A percentile compares a stretch with the other conserved stretches of the same genome.
Conservation (phyloP, 257 asterid genomes). For the Ocimum tenuiflorum region DNA sequence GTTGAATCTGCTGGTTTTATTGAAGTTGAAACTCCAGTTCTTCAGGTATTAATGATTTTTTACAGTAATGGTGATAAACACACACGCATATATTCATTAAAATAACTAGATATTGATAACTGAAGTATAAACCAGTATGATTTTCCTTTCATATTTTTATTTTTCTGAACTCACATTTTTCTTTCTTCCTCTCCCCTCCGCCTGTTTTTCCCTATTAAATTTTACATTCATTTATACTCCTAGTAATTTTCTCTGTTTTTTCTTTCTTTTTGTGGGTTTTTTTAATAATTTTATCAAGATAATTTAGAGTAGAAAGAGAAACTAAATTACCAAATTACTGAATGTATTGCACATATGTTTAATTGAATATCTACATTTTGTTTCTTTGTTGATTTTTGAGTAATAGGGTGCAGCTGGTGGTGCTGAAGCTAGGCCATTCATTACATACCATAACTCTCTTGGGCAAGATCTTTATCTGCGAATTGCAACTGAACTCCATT, state of each 20-base stretch:
- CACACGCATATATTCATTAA: background rate
- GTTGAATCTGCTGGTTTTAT: slow-evolving; percentile 90
- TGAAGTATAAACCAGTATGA: background rate
- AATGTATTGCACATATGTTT: background rate
- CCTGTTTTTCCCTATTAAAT: background rate
- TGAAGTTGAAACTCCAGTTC: slow-evolving; percentile 97
- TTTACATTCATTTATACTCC: slow-evolving; percentile 5
- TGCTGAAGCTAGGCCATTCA: slow-evolving; percentile 99
- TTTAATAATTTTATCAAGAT: background rate
- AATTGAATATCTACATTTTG: background rate
- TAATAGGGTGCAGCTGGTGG: slow-evolving; percentile 98
- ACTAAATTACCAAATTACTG: background rate
- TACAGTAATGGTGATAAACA: background rate
- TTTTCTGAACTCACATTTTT: background rate
- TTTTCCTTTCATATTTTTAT: background rate
- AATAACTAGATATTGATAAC: background rate
- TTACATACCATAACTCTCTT: slow-evolving; percentile 92
- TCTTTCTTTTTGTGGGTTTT: background rate
- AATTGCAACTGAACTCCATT: slow-evolving; percentile 96
- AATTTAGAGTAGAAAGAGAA: background rate
- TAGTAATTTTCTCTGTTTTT: background rate
- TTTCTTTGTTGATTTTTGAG: slow-evolving; percentile 28
- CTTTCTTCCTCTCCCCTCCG: background rate
- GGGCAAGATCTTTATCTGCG: slow-evolving; percentile 95
- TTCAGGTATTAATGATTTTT: slow-evolving; percentile 61